Evolutionary conservation across 139 green algal genomes (phyloP), one percentile per base, ranked within the genome.

Genomic region (Chlamydomonas sphaeroides): DNA sequence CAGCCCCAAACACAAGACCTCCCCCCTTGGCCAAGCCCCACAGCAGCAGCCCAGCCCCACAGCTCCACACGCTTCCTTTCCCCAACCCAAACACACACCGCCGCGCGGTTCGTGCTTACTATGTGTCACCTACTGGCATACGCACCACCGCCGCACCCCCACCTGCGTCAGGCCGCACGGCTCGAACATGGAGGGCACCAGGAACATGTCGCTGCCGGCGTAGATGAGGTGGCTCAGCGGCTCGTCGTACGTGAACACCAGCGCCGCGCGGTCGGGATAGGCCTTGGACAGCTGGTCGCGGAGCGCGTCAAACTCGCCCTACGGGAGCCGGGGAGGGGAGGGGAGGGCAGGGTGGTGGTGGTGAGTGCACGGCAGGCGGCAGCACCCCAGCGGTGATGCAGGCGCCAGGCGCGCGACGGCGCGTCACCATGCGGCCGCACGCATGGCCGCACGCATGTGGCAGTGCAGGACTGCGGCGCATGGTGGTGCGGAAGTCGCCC

Each of bases 131-230:
- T n/a, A n/a, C n/a, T n/a, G n/a, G n/a, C n/a, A n/a, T n/a, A 51
- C 10, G 18, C 6, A 26, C 49, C 49, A 38, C 45, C 48, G 0
- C 33, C 33, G 3, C 49, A n/a, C 48, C 17, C 67, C 23, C 88
- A 98, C 94, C 93, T 97, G 95, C 25, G 95, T 98, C 21, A 98
- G 89, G 15, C 95, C 95, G 80, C 95, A 97, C 0, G 94, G 94
- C 84, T 98, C 95, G 68, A 99, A 99, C 87, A 99, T 98, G 82
- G 93, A 98, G 17, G 97, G 97, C 68, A 99, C 97, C 56, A 98
- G 82, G 80, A 99, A 95, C 73, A 99, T 89, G 90, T 99, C 97
- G 38, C 78, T 92, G 59, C 82, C 93, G 20, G 95, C 95, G 80
- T 98, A 99, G 88, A 99, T 98, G 33, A 97, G 85, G 90, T 98